These are phyloP conservation scores for Dothideomycetidae sp. DNA, from an alignment of 2,329 filamentous ascomycete species.

Conservation along the genomic window DNA sequence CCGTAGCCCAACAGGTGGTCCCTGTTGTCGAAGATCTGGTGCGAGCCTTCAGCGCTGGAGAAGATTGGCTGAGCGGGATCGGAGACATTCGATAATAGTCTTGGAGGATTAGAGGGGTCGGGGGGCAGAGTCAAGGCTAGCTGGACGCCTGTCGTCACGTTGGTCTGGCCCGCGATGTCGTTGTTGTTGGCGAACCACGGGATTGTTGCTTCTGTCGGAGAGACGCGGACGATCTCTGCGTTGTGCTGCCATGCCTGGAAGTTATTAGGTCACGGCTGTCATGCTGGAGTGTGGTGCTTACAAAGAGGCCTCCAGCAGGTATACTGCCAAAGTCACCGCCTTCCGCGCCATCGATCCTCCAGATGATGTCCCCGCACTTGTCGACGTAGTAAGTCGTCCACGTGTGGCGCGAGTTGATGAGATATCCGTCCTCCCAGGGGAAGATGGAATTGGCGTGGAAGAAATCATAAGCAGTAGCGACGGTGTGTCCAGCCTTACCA, in stretches of 20 bases:
- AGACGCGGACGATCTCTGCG: conserved; percentile 15
- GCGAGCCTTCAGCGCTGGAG: not conserved
- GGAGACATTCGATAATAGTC: not conserved
- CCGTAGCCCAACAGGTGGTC: conserved; percentile 15
- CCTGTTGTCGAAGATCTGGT: conserved; percentile 11
- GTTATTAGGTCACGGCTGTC: no score
- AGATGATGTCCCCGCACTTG: conserved; percentile 14
- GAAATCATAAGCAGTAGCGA: conserved; percentile 15
- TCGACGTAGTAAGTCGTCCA: conserved; percentile 16
- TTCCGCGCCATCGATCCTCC: conserved; percentile 15
- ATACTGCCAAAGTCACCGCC: conserved; percentile 16
- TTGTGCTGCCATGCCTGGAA: conserved; percentile 17
- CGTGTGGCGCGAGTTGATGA: conserved; percentile 16
- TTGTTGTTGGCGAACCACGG: conserved; percentile 17
- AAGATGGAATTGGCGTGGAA: conserved; percentile 20
- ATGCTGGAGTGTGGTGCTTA: not conserved
- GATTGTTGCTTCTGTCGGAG: conserved; percentile 10
- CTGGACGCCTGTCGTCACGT: conserved; percentile 11
- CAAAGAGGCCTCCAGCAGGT: conserved; percentile 13
- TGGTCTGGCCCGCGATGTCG: conserved; percentile 10
- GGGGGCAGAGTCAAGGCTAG: conserved; percentile 11
- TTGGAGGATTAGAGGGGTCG: conserved; percentile 2
- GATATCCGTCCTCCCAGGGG: conserved; percentile 15
- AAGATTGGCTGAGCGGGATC: conserved; percentile 4
- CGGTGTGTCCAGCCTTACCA: not conserved